Conservation (phyloP, 768 basidiomycete species). For the Lentinus brumalis region DNA sequence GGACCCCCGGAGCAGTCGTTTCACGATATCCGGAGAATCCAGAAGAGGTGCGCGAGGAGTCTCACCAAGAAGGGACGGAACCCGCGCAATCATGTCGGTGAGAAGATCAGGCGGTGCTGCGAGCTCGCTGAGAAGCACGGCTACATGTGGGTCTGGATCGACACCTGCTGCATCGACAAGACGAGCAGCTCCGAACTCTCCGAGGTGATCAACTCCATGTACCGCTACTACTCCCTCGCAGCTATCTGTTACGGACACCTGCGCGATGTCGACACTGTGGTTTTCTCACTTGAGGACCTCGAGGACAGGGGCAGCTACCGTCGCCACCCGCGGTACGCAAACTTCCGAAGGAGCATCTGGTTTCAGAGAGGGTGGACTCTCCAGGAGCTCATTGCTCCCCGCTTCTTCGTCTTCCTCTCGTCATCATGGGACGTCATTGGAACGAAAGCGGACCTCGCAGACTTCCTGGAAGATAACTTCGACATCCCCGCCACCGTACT, state of each 20-base stretch:
- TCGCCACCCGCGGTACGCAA: background rate
- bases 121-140: background rate
- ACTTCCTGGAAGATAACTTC: background rate
- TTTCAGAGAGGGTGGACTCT: background rate
- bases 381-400: background rate
- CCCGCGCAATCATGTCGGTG: no score
- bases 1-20: background rate
- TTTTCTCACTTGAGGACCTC: no score
- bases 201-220: background rate
- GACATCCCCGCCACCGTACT: background rate
- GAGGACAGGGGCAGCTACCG: background rate
- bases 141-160: background rate
- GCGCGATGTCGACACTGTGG: background rate
- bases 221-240: background rate
- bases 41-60: background rate
- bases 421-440: background rate
- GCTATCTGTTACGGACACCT: background rate
- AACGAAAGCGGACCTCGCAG: background rate
- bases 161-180: slow-evolving; percentile 1
- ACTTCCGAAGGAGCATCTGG: background rate
- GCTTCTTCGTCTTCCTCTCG: background rate
- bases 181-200: background rate
- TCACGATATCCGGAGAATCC: background rate
- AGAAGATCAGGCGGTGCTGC: background rate
- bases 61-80: no score